Evolutionary conservation across 2,329 filamentous ascomycete species (phyloP).

Genomic region (Pyricularia sp.): DNA sequence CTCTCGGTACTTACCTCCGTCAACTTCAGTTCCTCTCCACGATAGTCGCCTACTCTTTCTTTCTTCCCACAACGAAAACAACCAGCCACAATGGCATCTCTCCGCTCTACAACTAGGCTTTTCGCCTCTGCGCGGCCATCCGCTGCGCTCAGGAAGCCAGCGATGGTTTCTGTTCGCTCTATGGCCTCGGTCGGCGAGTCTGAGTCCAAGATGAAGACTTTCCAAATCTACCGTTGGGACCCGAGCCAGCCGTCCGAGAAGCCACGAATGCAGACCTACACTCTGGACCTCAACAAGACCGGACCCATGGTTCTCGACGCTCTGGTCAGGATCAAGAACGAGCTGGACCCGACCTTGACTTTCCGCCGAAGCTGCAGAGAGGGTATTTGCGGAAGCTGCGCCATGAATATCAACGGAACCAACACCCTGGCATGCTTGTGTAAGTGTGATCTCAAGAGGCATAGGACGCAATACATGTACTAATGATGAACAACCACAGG

Average conservation of each 20-base stretch:
- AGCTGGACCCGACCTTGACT: constrained; percentile 89
- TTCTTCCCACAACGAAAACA: neutral
- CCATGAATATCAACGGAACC: constrained; percentile 99
- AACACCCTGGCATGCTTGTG: constrained; percentile 97
- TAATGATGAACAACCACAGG: constrained; percentile 36
- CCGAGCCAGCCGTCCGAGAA: constrained; percentile 85
- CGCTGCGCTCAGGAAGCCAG: neutral
- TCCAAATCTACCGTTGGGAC: constrained; percentile 99
- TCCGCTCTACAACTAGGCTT: constrained; percentile 44
- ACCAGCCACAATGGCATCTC: constrained; percentile 40
- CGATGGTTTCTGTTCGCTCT: constrained; percentile 28
- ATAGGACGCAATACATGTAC: too few species aligned
- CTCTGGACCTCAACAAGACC: constrained; percentile 94
- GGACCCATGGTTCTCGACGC: constrained; percentile 98
- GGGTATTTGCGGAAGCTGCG: constrained; percentile 96
- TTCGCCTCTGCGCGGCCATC: constrained; percentile 26
- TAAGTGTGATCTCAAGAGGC: constrained; percentile 35
- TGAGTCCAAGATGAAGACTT: constrained; percentile 68
- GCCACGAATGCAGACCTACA: constrained; percentile 91
- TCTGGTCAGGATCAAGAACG: constrained; percentile 97
- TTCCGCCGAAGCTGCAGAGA: constrained; percentile 94
- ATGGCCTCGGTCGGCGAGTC: constrained; percentile 47
- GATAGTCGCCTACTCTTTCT: neutral
- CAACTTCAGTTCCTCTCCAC: neutral
- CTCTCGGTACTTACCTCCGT: neutral